These are phyloP conservation scores for Mangifera indica DNA, from an alignment of 345 rosid genomes.

Conservation along the genomic window DNA sequence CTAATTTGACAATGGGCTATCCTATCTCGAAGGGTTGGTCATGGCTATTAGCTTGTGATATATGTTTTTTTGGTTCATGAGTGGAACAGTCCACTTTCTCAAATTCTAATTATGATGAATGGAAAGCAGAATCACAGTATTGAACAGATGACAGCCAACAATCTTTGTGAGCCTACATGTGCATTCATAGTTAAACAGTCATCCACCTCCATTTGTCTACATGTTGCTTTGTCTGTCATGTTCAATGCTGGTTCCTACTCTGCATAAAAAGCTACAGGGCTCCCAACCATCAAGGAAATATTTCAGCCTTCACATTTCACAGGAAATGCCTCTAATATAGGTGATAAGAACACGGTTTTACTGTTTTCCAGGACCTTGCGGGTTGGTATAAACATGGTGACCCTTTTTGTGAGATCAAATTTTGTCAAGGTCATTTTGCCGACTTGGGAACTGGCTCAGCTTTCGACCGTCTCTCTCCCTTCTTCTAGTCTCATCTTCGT, in stretches of 20 bases:
- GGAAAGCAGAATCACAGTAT: no score
- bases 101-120: no score
- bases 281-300: neutral
- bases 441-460: no score
- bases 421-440: no score
- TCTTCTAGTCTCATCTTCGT: no score
- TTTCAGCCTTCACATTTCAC: neutral
- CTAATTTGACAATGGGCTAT: no score
- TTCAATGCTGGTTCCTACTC: neutral
- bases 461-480: no score
- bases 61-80: no score
- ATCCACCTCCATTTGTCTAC: slow-evolving; percentile 13
- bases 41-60: no score
- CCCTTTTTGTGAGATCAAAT: neutral
- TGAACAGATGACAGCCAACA: slow-evolving; percentile 9
- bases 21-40: no score
- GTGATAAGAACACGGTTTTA: neutral
- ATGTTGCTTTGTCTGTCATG: slow-evolving; percentile 15
- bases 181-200: slow-evolving; percentile 2
- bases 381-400: neutral
- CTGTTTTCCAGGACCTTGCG: neutral
- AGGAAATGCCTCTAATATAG: neutral
- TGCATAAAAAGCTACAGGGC: neutral
- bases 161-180: slow-evolving; percentile 21
- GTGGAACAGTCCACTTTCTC: no score